Conservation (phyloP, 2,329 filamentous ascomycete species). For the Fusarium decemcellulare region DNA sequence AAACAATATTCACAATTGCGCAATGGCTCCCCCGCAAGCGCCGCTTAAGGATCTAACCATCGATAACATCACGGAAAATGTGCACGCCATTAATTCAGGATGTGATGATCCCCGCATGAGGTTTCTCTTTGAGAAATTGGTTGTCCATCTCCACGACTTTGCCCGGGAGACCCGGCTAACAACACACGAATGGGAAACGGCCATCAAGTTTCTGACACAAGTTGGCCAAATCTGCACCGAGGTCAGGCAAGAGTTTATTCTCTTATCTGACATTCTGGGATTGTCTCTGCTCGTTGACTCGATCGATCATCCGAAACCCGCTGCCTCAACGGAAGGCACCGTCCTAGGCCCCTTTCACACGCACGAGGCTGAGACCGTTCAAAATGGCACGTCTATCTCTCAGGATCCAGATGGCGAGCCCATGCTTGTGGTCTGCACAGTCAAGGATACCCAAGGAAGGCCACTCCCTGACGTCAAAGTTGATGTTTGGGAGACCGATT, state of each 20-base stretch:
- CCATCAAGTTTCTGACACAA: slow-evolving; percentile 76
- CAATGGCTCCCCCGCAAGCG: background rate
- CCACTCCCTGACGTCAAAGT: slow-evolving; percentile 75
- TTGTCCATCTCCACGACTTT: slow-evolving; percentile 82
- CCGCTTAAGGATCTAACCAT: slow-evolving; percentile 69
- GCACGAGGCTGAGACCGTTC: slow-evolving; percentile 73
- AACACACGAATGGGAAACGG: slow-evolving; percentile 80
- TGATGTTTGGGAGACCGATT: slow-evolving; percentile 86
- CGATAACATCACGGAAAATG: slow-evolving; percentile 82
- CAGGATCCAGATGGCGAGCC: slow-evolving; percentile 76
- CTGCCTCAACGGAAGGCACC: slow-evolving; percentile 77
- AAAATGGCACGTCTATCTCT: slow-evolving; percentile 71
- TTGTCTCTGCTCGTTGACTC: slow-evolving; percentile 83
- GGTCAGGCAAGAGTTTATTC: slow-evolving; percentile 79
- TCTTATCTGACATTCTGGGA: slow-evolving; percentile 81
- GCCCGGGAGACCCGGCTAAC: slow-evolving; percentile 80
- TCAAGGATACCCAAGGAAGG: slow-evolving; percentile 73
- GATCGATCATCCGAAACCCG: slow-evolving; percentile 83
- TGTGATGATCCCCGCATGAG: slow-evolving; percentile 72
- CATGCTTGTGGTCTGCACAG: slow-evolving; percentile 75
- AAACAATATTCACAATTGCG: too few relatives aligned
- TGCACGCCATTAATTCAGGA: slow-evolving; percentile 78
- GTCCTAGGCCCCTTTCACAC: slow-evolving; percentile 85
- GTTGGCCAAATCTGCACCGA: slow-evolving; percentile 79
- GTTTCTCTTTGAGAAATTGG: slow-evolving; percentile 78